Conservation (phyloP, 805 yeast genomes). For the Yamadazyma endophytica region DNA sequence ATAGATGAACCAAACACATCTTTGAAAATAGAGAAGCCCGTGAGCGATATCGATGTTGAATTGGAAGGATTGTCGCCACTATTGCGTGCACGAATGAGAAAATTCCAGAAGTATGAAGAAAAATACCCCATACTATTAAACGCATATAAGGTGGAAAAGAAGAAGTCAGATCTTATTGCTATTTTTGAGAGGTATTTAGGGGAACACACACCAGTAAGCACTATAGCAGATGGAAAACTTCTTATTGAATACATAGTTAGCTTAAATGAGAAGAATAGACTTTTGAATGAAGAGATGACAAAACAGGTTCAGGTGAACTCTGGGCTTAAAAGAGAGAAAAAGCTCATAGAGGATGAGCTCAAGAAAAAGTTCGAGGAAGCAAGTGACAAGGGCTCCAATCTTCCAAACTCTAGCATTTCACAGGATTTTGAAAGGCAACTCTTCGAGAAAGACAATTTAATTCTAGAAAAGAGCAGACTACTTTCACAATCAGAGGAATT, state of each 20-base stretch:
- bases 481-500: too few relatives aligned
- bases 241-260: constrained; percentile 68
- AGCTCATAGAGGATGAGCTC: constrained; percentile 6
- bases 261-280: constrained; percentile 51
- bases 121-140: constrained; percentile 82
- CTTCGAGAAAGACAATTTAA: too few relatives aligned
- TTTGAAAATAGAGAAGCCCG: not conserved
- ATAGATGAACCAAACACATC: not conserved
- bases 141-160: constrained; percentile 81
- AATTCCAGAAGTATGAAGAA: constrained; percentile 82
- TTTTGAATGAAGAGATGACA: constrained; percentile 65
- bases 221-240: constrained; percentile 67
- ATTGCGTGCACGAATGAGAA: constrained; percentile 59
- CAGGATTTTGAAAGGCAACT: too few relatives aligned
- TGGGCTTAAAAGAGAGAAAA: constrained; percentile 13
- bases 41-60: constrained; percentile 17
- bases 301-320: constrained; percentile 33
- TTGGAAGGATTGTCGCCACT: constrained; percentile 51
- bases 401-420: not conserved
- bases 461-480: too few relatives aligned
- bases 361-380: constrained; percentile 2
- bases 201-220: constrained; percentile 78
- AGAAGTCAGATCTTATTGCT: constrained; percentile 54
- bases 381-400: not conserved
- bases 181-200: constrained; percentile 65